Evolutionary conservation across 345 rosid genomes (phyloP), one percentile per base, ranked within the genome.

Genomic region (Salix purpurea): DNA sequence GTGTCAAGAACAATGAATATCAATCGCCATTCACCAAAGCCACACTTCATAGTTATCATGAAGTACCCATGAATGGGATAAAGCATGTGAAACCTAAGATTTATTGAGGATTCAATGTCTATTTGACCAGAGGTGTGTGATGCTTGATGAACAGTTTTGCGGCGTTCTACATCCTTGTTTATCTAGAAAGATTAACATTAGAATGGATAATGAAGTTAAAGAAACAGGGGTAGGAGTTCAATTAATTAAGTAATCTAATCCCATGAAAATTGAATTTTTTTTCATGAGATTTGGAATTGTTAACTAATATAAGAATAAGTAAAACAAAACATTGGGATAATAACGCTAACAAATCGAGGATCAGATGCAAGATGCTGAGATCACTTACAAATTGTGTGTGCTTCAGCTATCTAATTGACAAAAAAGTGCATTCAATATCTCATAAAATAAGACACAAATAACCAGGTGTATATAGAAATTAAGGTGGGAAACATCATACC

Each of bases 401-500:
- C 5, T 46, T 46, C 50, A 46, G 14, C 18, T 46, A 46, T 46
- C 5, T 14, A 46, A 13, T 13, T 3, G 16, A 12, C 15, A 46
- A 11, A 14, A 46, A 46, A 46, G 50, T 46, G 15, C 4, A 46
- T 46, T 1, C 16, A 46, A 46, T 46, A 3, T 46, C 50, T 46
- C 50, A 46, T 46, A 46, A 46, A 46, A 13, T 16, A 46, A 46
- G 50, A 46, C 50, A 46, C 18, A 44, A 46, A 46, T 13, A 46
- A 46, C 50, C 50, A 46, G 18, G 50, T 46, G 16, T 46, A 4
- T 3, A 46, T 46, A 75, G 18, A 77, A 76, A 65, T 36, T 69
- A 67, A 14, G 65, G 54, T 56, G 67, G 65, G 78, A 84, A 48
- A 70, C 88, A 72, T 78, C 54, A 30, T 92, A 95, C 97, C 97